A percentile compares a stretch with the other conserved stretches of the same genome.
Conservation (phyloP, 202 grass and related monocot genomes). For the Tripidium arundinaceum region DNA sequence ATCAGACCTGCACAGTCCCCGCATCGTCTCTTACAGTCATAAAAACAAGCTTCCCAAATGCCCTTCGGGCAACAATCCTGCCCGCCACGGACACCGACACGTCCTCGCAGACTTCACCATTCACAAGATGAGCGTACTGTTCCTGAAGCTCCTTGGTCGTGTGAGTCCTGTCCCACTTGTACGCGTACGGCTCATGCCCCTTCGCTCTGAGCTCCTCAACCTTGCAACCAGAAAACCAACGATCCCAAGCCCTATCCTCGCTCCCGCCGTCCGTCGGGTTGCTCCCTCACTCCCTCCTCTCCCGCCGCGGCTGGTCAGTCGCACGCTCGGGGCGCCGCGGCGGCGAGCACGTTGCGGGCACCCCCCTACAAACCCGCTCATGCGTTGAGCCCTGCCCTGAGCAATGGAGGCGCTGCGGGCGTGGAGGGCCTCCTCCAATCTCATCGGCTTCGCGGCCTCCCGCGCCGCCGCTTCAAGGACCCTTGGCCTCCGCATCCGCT, state of each 20-base stretch:
- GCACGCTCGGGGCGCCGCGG: too few relatives aligned
- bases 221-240: conserved; percentile 34
- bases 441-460: conserved; percentile 51
- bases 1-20: conserved; percentile 77
- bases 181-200: conserved; percentile 86
- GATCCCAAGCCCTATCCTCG: neutral
- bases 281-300: too few relatives aligned
- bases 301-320: too few relatives aligned
- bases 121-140: conserved; percentile 59
- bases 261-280: too few relatives aligned
- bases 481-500: conserved; percentile 42
- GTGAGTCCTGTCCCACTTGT: conserved; percentile 89
- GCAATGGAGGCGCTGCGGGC: conserved; percentile 67
- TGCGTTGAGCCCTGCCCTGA: neutral
- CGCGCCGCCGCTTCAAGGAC: conserved; percentile 36
- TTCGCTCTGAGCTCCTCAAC: conserved; percentile 89
- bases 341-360: neutral
- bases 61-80: conserved; percentile 75
- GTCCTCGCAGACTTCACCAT: conserved; percentile 62
- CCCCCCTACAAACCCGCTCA: neutral
- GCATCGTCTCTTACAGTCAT: conserved; percentile 89
- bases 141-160: conserved; percentile 76
- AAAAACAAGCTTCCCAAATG: conserved; percentile 94
- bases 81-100: conserved; percentile 66
- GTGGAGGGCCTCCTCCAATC: conserved; percentile 71